These are phyloP conservation scores for Cynara cardunculus DNA, from an alignment of 129 eudicot species.

Conservation along the genomic window DNA sequence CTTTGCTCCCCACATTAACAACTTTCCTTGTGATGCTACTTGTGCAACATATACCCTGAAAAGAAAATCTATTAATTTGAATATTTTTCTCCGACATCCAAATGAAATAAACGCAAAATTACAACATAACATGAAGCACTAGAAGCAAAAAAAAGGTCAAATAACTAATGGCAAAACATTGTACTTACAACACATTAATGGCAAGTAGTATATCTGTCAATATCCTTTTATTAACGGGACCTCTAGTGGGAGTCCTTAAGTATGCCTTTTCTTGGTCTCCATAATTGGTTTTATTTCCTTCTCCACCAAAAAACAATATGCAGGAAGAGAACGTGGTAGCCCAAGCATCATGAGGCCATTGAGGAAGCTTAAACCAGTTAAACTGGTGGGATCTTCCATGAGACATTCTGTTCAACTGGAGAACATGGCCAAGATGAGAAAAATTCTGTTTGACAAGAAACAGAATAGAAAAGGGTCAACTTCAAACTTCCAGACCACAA, in stretches of 20 bases:
- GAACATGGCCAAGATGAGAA: slow-evolving; percentile 36
- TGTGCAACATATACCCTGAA: slow-evolving; percentile 74
- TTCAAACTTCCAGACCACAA: neutral
- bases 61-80: neutral
- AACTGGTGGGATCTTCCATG: slow-evolving; percentile 42
- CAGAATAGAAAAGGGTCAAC: neutral
- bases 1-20: slow-evolving; percentile 92
- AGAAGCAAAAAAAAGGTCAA: neutral
- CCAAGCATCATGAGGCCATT: slow-evolving; percentile 52
- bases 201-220: slow-evolving; percentile 73
- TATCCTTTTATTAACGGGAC: slow-evolving; percentile 46
- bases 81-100: neutral
- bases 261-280: slow-evolving; percentile 32
- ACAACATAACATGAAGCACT: slow-evolving; percentile 16
- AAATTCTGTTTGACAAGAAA: slow-evolving; percentile 30
- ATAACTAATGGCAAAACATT: neutral
- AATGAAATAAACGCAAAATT: neutral
- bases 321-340: slow-evolving; percentile 37
- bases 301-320: slow-evolving; percentile 59
- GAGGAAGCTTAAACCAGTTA: slow-evolving; percentile 45
- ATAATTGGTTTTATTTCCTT: slow-evolving; percentile 31
- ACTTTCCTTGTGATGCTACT: slow-evolving; percentile 56
- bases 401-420: slow-evolving; percentile 36
- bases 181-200: slow-evolving; percentile 75
- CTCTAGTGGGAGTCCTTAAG: slow-evolving; percentile 39